Base-by-base conservation (phyloP, 2,329 filamentous ascomycete genomes). In the Penicillium sp. region DNA sequence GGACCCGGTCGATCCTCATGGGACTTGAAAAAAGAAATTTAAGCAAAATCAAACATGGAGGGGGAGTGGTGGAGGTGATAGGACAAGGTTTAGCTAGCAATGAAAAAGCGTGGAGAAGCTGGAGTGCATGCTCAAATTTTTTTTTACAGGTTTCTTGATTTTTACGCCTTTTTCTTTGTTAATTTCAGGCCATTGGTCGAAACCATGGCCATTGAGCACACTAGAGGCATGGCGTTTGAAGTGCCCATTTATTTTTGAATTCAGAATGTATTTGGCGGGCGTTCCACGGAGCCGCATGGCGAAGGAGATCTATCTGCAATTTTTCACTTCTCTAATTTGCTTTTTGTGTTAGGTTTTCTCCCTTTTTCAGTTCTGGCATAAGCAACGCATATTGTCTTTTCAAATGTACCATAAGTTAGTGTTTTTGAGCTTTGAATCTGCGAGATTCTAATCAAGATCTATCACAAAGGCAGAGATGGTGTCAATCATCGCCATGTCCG, bases 1-100 rank as follows among this genome's bases (percentile, higher is more conserved):
- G 37, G 59, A 47, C 40, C 55, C 58, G 28, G 50, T 55, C 19
- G 61, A 65, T 59, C 57, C 63, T n/a, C 56, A 57, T 53, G 59
- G 57, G 50, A 61, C 57, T 62, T 57, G 10, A 12, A 45, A 22
- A 44, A 50, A 48, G n/a, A n/a, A 41, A 25, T n/a, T 11, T 35
- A 26, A 46, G 31, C 26, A 45, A 50, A 16, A 43, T 28, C 43
- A 51, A 47, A 48, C 38, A 53, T 41, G 43, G 26, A 38, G 53
- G 51, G 48, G 14, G 28, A 42, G 48, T 33, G 38, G 37, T 37
- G 43, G 47, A 22, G n/a, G 26, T n/a, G 37, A 22, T 26, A 40
- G 37, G 22, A 43, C 19, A 17, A 30, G 36, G 50, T 38, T 28
- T 40, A 31, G 31, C 10, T 40, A 31, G 31, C 10, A 43, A 28